These are phyloP conservation scores for Telopea speciosissima DNA, from an alignment of 177 flowering plant genomes.

Conservation along the genomic window DNA sequence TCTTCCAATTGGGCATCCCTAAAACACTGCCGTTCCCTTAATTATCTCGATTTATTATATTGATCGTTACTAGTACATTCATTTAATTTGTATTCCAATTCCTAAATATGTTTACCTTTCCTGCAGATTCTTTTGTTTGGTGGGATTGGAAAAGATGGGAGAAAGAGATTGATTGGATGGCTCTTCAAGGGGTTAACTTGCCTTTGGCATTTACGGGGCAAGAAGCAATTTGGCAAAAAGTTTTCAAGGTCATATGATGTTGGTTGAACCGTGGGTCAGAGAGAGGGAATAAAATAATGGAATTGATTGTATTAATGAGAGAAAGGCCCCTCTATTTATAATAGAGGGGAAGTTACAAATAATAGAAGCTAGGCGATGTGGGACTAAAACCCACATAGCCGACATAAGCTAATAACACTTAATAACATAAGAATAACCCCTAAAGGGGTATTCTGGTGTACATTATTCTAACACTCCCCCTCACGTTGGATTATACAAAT, in stretches of 20 bases:
- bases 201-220: slow-evolving; percentile 94
- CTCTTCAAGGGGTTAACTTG: slow-evolving; percentile 88
- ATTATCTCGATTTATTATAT: background rate
- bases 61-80: background rate
- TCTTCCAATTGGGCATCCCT: background rate
- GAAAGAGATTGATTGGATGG: slow-evolving; percentile 98
- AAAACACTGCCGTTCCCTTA: background rate
- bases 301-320: too few relatives aligned
- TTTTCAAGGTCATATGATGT: slow-evolving; percentile 60
- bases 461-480: too few relatives aligned
- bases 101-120: background rate
- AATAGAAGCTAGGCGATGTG: too few relatives aligned
- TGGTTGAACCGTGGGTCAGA: too few relatives aligned
- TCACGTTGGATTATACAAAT: too few relatives aligned
- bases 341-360: too few relatives aligned
- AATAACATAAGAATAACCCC: too few relatives aligned
- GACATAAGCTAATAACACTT: too few relatives aligned
- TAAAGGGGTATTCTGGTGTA: too few relatives aligned
- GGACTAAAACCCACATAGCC: too few relatives aligned
- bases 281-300: too few relatives aligned
- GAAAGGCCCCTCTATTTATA: too few relatives aligned
- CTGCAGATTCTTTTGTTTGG: slow-evolving; percentile 90
- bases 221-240: slow-evolving; percentile 93
- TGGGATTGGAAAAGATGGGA: slow-evolving; percentile 99
- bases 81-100: background rate